phyloP scores from a whole-genome alignment of 495 filamentous ascomycete genomes.

The Jackrogersella minutella region DNA sequence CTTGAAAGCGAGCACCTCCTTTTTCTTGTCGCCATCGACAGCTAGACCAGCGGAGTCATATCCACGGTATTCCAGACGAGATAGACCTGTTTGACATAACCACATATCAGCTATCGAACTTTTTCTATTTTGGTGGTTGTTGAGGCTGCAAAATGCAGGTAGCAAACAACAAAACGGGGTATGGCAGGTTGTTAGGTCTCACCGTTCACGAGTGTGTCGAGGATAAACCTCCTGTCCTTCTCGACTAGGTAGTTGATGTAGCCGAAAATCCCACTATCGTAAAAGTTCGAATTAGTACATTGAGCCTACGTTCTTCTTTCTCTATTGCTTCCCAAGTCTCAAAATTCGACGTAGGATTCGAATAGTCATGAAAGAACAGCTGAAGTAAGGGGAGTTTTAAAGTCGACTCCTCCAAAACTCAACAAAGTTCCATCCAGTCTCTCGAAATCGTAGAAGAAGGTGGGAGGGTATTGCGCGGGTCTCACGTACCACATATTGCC shows the following conservation, averaged over 20 bases:
- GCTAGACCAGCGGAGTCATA: conserved; percentile 98
- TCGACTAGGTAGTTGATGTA: conserved; percentile 94
- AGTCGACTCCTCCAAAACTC: not conserved
- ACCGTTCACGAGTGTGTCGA: conserved; percentile 97
- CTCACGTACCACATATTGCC: conserved; percentile 40
- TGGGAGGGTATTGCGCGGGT: conserved; percentile 8
- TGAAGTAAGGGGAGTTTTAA: not conserved
- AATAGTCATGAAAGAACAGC: not conserved
- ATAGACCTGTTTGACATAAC: conserved; percentile 63
- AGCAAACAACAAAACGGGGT: conserved; percentile 15
- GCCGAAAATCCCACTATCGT: conserved; percentile 92
- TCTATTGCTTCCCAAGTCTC: not conserved
- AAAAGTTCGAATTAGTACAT: conserved; percentile 36
- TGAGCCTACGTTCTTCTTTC: not conserved
- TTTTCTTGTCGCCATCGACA: conserved; percentile 97
- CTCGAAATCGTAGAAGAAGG: not conserved
- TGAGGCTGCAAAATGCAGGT: conserved; percentile 21
- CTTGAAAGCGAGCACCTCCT: conserved; percentile 96
- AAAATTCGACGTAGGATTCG: not conserved
- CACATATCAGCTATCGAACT: conserved; percentile 24
- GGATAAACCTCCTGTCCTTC: conserved; percentile 93
- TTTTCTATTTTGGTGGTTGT: not conserved
- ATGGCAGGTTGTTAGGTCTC: conserved; percentile 45
- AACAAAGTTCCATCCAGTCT: conserved; percentile 1
- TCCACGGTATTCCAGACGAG: conserved; percentile 91